Conservation (phyloP, 257 asterid species). For the Verbascum thapsus region DNA sequence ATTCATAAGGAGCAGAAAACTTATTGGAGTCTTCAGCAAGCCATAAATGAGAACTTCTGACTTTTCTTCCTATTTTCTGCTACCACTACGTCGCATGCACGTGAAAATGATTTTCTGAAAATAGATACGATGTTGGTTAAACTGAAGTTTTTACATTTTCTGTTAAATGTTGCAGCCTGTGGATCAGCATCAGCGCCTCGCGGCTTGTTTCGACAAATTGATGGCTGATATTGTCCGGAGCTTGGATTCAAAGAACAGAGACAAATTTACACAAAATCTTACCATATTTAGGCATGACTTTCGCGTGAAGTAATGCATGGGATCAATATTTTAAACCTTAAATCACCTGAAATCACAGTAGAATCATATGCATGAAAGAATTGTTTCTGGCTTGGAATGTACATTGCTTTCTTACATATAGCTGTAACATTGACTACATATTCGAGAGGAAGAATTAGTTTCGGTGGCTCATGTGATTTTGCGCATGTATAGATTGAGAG, state of each 20-base stretch:
- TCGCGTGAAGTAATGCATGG: conserved; percentile 82
- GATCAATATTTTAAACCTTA: too few relatives aligned
- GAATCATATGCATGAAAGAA: conserved; percentile 9
- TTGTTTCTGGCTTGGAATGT: conserved; percentile 22
- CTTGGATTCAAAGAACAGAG: conserved; percentile 93
- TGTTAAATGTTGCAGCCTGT: conserved; percentile 56
- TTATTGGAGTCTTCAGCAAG: not conserved
- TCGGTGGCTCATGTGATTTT: conserved; percentile 22
- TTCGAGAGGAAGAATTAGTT: conserved; percentile 12
- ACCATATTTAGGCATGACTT: conserved; percentile 79
- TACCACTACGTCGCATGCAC: conserved; percentile 16
- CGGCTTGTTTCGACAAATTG: conserved; percentile 78
- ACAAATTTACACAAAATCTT: conserved; percentile 90
- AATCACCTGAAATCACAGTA: not conserved
- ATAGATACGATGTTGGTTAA: conserved; percentile 1
- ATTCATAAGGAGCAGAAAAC: not conserved
- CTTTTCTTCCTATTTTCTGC: not conserved
- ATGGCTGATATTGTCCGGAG: conserved; percentile 78
- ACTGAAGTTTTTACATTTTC: conserved; percentile 18
- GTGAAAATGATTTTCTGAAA: not conserved
- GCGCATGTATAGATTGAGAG: conserved; percentile 25
- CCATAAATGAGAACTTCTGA: not conserved
- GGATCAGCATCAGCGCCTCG: conserved; percentile 87
- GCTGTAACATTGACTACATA: conserved; percentile 22
- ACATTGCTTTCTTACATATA: conserved; percentile 6